These are phyloP conservation scores for Thamnidium elegans DNA, from an alignment of 192 early-diverging fungal genomes.

Conservation along the genomic window DNA sequence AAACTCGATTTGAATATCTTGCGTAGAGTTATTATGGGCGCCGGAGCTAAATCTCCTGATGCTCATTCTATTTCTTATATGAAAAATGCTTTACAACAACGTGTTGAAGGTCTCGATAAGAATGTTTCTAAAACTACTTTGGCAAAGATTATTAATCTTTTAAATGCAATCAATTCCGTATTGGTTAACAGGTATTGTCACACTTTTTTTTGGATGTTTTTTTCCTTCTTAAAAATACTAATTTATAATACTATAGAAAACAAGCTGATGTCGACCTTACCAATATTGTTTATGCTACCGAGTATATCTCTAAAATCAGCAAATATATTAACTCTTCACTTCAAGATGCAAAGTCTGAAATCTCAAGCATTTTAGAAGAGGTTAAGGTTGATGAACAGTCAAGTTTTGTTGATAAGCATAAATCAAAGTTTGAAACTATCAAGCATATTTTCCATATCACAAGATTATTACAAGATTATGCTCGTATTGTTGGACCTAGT, in stretches of 20 bases:
- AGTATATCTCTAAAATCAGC: neutral
- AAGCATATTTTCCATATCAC: neutral
- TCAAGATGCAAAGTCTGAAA: neutral
- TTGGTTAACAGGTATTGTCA: neutral
- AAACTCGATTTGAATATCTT: neutral
- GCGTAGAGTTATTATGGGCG: neutral
- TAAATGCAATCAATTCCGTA: neutral
- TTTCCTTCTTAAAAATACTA: neutral
- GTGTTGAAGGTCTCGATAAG: neutral
- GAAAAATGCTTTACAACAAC: conserved; percentile 2
- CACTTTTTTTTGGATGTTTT: too few relatives aligned
- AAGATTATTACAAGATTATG: conserved; percentile 13
- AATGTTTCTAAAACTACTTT: neutral
- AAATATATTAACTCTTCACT: neutral
- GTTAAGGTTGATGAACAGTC: neutral
- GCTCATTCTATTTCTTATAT: neutral
- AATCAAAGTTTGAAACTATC: neutral
- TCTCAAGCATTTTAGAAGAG: neutral
- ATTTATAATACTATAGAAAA: neutral
- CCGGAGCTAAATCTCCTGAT: neutral
- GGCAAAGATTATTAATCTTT: conserved; percentile 3
- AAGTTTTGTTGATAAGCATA: too few relatives aligned
- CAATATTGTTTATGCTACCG: conserved; percentile 5
- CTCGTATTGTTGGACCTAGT: conserved; percentile 1
- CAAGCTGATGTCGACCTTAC: neutral